Evolutionary conservation across 805 yeast species (phyloP), one percentile per base, ranked within the genome.

Genomic region (Teunomyces barrocoloradensis): DNA sequence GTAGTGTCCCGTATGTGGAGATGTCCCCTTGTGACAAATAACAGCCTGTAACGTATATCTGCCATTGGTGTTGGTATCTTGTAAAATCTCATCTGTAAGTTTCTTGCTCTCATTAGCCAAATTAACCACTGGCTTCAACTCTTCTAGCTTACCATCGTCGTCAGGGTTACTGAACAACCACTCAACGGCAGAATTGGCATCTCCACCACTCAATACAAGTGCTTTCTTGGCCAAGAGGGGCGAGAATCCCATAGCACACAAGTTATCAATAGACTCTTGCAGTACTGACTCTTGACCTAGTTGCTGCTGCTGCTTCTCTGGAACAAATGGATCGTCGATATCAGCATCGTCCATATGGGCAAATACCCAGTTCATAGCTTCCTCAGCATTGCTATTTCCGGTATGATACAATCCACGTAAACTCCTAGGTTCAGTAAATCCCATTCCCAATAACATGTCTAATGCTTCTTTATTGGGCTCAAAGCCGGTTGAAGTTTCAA

Each of bases 1-100:
- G 64, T 90, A 90, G 63, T 90, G 97, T 0, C 97, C 97, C 0
- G 96, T 87, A 55, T 91, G 96, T 1, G 89, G 85, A 10, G 96
- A 85, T 2, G 82, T 74, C 6, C 97, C 97, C 63, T 90, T 91
- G 64, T 90, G 97, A 61, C 96, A 89, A 12, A 91, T 74, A 4
- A 87, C 84, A 0, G 86, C 85, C 38, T 76, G 72, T 42, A 91
- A 64, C 3, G 56, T 51, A 59, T 84, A 89, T 12, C 55, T 49
- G 0, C 77, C 58, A 9, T 55, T 52, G 3, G 44, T 20, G 15
- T 49, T 38, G 5, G 44, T 35, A 2, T 46, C 39, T 5, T 52
- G 42, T 25, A 44, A 36, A 21, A 63, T 53, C 28, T 49, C 41
- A 25, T 53, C 34, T 5, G 30, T 50, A 43, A 59, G 57, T 17